These are phyloP conservation scores for Boletus vermiculosoides DNA, from an alignment of 768 basidiomycete species.

Conservation along the genomic window DNA sequence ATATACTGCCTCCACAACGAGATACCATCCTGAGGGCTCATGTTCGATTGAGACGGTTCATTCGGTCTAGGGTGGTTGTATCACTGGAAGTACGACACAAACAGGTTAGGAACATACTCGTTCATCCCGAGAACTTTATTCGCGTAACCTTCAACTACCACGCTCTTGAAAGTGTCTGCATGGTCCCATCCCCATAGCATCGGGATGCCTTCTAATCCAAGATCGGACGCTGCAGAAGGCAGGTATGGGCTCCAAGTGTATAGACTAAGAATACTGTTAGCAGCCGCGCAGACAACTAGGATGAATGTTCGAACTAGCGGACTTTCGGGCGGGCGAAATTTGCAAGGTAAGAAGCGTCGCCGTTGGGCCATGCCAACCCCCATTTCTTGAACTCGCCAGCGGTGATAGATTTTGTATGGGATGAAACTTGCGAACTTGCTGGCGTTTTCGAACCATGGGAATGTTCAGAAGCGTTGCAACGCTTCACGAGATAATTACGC, in stretches of 20 bases:
- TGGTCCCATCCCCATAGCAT: slow-evolving; percentile 74
- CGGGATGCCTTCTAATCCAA: slow-evolving; percentile 57
- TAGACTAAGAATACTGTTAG: slow-evolving; percentile 32
- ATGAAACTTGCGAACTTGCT: background rate
- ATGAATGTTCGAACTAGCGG: slow-evolving; percentile 37
- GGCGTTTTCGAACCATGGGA: slow-evolving; percentile 4
- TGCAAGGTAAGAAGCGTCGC: slow-evolving; percentile 46
- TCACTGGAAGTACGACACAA: slow-evolving; percentile 3
- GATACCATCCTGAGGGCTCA: slow-evolving; percentile 53
- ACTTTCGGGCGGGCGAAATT: slow-evolving; percentile 49
- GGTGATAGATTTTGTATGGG: background rate
- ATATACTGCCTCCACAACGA: slow-evolving; percentile 64
- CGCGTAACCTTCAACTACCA: slow-evolving; percentile 53
- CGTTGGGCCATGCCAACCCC: slow-evolving; percentile 68
- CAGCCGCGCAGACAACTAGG: background rate
- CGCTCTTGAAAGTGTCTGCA: slow-evolving; percentile 43
- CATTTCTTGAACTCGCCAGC: slow-evolving; percentile 41
- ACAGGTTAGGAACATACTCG: slow-evolving; percentile 52
- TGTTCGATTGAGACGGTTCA: slow-evolving; percentile 59
- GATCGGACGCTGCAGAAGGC: slow-evolving; percentile 38
- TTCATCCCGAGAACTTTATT: slow-evolving; percentile 66
- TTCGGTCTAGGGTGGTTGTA: slow-evolving; percentile 55
- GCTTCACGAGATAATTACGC: slow-evolving; percentile 14
- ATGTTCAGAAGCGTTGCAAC: slow-evolving; percentile 15
- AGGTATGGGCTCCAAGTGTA: slow-evolving; percentile 69